Conservation (phyloP, 768 basidiomycete species). For the Boletus subcaerulescens region DNA sequence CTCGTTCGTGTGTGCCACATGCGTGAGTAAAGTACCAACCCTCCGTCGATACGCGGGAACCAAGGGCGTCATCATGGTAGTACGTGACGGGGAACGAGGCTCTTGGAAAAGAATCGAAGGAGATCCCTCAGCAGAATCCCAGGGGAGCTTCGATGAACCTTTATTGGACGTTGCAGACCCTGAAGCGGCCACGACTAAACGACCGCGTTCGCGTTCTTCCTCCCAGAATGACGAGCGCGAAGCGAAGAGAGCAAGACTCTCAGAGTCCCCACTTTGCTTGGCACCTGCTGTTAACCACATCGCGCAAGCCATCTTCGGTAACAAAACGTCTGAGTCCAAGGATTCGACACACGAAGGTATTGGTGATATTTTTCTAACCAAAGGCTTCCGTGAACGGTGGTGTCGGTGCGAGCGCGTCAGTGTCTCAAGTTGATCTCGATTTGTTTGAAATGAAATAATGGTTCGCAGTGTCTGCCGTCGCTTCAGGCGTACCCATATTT, state of each 20-base stretch:
- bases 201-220: constrained; percentile 33
- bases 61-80: constrained; percentile 62
- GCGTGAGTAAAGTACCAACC: constrained; percentile 54
- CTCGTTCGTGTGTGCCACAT: constrained; percentile 66
- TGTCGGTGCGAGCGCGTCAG: constrained; percentile 65
- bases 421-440: background rate
- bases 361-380: constrained; percentile 74
- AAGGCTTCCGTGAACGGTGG: constrained; percentile 77
- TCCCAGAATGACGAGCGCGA: constrained; percentile 32
- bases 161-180: constrained; percentile 26
- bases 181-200: constrained; percentile 37
- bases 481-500: constrained; percentile 58
- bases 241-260: constrained; percentile 45
- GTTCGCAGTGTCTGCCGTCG: constrained; percentile 53
- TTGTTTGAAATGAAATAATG: background rate
- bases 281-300: constrained; percentile 50
- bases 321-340: constrained; percentile 9
- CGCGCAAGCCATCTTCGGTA: constrained; percentile 44
- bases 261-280: constrained; percentile 43
- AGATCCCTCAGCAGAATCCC: constrained; percentile 4
- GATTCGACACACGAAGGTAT: constrained; percentile 40
- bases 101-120: constrained; percentile 55
- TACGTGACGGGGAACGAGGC: constrained; percentile 43
- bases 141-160: constrained; percentile 10
- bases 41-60: constrained; percentile 68